Conservation (phyloP, 2,329 filamentous ascomycete species). For the Aureobasidium sp. region DNA sequence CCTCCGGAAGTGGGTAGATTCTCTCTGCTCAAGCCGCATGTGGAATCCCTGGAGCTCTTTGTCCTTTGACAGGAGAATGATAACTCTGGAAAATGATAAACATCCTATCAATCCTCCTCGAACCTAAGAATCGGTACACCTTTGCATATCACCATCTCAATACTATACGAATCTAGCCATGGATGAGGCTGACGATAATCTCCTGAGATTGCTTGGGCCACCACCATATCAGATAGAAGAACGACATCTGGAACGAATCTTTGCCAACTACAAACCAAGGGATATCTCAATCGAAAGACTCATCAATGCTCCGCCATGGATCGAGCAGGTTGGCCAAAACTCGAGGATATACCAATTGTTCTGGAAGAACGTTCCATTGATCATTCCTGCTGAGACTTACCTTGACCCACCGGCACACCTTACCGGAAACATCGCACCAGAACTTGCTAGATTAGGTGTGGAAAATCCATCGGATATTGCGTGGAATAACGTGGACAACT, state of each 20-base stretch:
- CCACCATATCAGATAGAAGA: background rate
- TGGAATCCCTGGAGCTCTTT: background rate
- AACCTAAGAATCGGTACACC: background rate
- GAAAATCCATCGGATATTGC: background rate
- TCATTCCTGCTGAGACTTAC: background rate
- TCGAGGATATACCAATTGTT: background rate
- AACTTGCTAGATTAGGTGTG: background rate
- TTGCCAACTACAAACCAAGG: background rate
- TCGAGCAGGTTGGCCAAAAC: background rate
- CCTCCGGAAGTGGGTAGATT: background rate
- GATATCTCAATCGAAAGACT: background rate
- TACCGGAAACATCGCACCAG: background rate
- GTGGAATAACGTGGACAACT: background rate
- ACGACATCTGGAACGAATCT: background rate
- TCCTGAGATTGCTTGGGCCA: background rate
- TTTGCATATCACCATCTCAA: background rate
- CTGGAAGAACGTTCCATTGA: background rate
- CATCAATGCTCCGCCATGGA: background rate
- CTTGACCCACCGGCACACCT: background rate
- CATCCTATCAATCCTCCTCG: background rate
- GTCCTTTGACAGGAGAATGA: background rate
- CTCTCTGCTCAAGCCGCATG: background rate
- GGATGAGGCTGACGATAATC: background rate
- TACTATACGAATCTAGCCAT: background rate
- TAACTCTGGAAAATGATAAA: no score